Evolutionary conservation across 2,329 filamentous ascomycete genomes (phyloP), one percentile per base, ranked within the genome.

Genomic region (Colletotrichum ledebouriae): DNA sequence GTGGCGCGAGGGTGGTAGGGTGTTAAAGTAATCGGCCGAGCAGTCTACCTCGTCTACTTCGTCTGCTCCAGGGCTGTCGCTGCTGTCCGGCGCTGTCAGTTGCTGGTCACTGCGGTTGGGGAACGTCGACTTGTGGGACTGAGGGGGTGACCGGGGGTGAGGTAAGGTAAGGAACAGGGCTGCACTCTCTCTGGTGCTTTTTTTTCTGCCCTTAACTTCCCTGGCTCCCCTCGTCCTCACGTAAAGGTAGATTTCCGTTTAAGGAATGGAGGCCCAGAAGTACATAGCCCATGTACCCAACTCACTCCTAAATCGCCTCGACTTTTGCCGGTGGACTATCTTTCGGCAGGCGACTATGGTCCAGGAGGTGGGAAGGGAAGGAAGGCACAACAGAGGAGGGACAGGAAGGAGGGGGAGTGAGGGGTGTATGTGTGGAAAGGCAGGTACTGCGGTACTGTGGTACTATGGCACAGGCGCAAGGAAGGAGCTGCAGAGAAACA

Each of bases 1-100:
- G 76, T 73, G 72, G 73, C 74, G 76, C 77, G 79, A 79, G 81
- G 82, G 82, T 83, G 81, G 80, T 81, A 83, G 83, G 80, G 82
- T 83, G 83, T 80, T 83, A 83, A 83, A 83, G 67, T 73, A 61
- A 66, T 69, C 56, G 47, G 49, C 58, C 63, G 63, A 63, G 63
- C 42, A 59, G 33, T 34, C 49, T 39, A 58, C 46, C 46, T 25
- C 46, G 17, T 25, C 20, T 56, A 11, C 17, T 37, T 56, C 15
- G 47, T n/a, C 13, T 39, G 37, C 47, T 49, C 47, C 47, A 29
- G 25, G 47, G 47, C 42, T 69, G 50, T 59, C 71, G 56, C 39
- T 46, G 55, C 39, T 46, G 25, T 7, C 29, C 56, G 41, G 29
- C 44, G 34, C 46, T 60, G 58, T 60, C 58, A 60, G 33, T 39